Evolutionary conservation across 2,329 filamentous ascomycete genomes (phyloP).

Genomic region (Myriosclerotinia duriaeana): DNA sequence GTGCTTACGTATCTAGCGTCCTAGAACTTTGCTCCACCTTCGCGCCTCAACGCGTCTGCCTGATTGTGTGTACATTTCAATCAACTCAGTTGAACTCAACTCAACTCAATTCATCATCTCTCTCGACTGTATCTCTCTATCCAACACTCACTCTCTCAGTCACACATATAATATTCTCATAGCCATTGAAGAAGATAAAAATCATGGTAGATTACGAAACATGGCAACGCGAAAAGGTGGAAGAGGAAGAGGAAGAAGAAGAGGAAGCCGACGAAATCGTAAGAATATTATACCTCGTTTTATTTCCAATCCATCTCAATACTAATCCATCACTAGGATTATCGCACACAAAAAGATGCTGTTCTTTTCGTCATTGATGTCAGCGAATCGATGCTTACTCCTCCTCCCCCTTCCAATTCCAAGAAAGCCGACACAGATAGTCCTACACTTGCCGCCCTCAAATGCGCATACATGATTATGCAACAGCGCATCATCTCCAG

Average conservation of each 20-base stretch:
- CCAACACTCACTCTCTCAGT: no score
- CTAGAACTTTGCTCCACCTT: background rate
- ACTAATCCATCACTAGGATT: conserved; percentile 57
- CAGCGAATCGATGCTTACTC: conserved; percentile 79
- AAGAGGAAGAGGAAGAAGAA: conserved; percentile 68
- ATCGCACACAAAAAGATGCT: conserved; percentile 94
- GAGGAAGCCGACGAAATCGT: conserved; percentile 67
- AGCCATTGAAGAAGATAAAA: background rate
- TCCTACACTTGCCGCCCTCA: conserved; percentile 78
- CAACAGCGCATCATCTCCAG: conserved; percentile 97
- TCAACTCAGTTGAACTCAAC: no score
- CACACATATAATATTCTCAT: background rate
- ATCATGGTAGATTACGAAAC: conserved; percentile 32
- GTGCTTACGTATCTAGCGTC: conserved; percentile 1
- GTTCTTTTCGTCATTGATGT: conserved; percentile 94
- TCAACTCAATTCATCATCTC: no score
- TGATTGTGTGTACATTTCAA: background rate
- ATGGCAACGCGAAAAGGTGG: conserved; percentile 56
- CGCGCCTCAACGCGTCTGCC: conserved; percentile 21
- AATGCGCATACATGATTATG: conserved; percentile 94
- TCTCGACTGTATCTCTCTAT: no score
- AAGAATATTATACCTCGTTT: conserved; percentile 29
- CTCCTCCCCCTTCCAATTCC: conserved; percentile 60
- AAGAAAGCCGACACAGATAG: conserved; percentile 80
- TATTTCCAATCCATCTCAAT: background rate